Base-by-base conservation (phyloP, 2,329 filamentous ascomycete species). In the Cucurbitaria berberidis region DNA sequence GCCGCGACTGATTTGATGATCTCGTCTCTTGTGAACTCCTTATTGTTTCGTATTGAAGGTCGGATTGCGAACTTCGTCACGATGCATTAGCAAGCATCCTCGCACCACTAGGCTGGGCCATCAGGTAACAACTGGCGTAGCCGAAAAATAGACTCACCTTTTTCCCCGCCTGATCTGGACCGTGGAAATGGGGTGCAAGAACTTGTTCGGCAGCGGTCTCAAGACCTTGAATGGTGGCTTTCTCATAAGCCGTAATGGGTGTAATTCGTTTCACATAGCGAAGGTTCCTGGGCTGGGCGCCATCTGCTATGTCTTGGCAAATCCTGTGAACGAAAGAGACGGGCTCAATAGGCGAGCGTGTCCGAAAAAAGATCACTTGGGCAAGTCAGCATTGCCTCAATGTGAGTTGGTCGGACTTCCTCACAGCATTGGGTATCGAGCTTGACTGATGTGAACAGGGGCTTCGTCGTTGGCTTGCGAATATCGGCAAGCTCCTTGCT, bases 31-130 rank as follows among this genome's bases (percentile, higher is more conserved):
- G 84, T 88, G 55, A 93, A 80, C 3, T 81, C 81, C 62, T 81
- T 87, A 74, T 93, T 87, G 66, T 89, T 90, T 49, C 90, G 86
- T 56, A 91, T 85, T 13, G 85, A 89, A n/a, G 88, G 85, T 39
- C 90, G 86, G 62, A 96, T 93, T n/a, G 90, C 90, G 75, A 91
- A 95, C 90, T 93, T 56, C 24, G 8, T 36, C 40, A n/a, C 24
- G 46, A 48, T 22, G 44, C 32, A 38, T 72, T 60, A 72, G 67
- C 53, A 43, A 55, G 29, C 42, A 47, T 47, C 50, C 43, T 49
- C 45, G 48, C 45, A 55, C 39, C 48, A 39, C 45, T 11, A 51
- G 32, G 44, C 34, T 44, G 50, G 46, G 45, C 54, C 34, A 51
- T 50, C 48, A 55, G 42, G 51, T 45, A 42, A 34, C 35, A 56